Evolutionary conservation across 1,284 basidiomycete species (phyloP).

Genomic region (Termitomyces sp.): DNA sequence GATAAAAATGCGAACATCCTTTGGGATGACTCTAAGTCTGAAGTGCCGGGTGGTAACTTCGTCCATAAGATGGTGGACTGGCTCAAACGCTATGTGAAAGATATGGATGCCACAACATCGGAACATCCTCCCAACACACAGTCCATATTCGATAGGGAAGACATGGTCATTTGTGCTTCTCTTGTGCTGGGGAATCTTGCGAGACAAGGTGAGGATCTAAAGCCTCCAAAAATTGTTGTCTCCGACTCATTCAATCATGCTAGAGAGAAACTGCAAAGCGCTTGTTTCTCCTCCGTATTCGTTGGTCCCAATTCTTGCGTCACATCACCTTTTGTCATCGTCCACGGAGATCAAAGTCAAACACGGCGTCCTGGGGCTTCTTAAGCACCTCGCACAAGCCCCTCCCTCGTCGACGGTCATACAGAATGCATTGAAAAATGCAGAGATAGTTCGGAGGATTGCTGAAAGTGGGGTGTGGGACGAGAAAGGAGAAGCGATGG

Average conservation of each 20-base stretch:
- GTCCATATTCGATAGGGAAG: conserved; percentile 46
- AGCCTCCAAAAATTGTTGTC: background rate
- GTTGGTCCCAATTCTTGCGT: conserved; percentile 47
- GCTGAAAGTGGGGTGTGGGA: conserved; percentile 69
- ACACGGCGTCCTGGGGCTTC: conserved; percentile 77
- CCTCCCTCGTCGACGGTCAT: conserved; percentile 46
- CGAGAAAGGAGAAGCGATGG: conserved; percentile 65
- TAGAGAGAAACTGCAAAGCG: conserved; percentile 62
- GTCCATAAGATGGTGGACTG: conserved; percentile 73
- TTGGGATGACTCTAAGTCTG: conserved; percentile 58
- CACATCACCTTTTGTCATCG: conserved; percentile 42
- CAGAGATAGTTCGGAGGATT: conserved; percentile 59
- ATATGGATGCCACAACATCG: conserved; percentile 24
- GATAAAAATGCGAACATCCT: conserved; percentile 73
- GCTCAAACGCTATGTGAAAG: conserved; percentile 54
- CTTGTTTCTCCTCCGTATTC: conserved; percentile 53
- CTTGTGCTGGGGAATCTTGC: conserved; percentile 81
- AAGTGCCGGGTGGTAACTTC: conserved; percentile 62
- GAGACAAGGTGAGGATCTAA: conserved; percentile 54
- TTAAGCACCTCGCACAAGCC: conserved; percentile 82
- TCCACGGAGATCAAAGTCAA: conserved; percentile 74
- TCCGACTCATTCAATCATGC: conserved; percentile 4
- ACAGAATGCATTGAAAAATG: conserved; percentile 55
- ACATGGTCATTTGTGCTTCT: conserved; percentile 78
- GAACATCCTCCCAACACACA: conserved; percentile 3